Evolutionary conservation across 352 stramenopile species (phyloP).

Genomic region (Globisporangium nodosum): DNA sequence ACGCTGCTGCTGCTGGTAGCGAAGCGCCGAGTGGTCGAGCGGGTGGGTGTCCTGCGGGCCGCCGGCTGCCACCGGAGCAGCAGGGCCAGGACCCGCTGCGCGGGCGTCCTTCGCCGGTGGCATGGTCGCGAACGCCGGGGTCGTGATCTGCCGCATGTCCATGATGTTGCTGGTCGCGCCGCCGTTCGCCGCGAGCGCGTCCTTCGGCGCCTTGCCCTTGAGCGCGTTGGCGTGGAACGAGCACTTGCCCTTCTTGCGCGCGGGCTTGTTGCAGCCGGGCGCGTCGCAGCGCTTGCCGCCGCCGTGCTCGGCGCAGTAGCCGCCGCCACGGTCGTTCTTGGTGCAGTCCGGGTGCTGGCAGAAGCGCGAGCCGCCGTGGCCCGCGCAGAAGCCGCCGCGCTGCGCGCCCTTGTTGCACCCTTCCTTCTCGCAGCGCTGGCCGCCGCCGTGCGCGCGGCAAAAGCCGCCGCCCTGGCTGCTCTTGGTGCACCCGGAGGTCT

Average conservation of each 20-base stretch:
- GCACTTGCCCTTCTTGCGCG: slow-evolving; percentile 84
- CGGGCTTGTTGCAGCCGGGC: slow-evolving; percentile 71
- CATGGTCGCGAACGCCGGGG: slow-evolving; percentile 30
- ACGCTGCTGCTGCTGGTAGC: slow-evolving; percentile 32
- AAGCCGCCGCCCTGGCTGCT: slow-evolving; percentile 78
- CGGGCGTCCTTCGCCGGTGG: slow-evolving; percentile 36
- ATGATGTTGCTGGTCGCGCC: slow-evolving; percentile 52
- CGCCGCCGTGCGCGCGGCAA: slow-evolving; percentile 77
- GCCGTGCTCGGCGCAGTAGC: slow-evolving; percentile 83
- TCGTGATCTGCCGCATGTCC: slow-evolving; percentile 81
- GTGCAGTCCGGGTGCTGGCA: slow-evolving; percentile 84
- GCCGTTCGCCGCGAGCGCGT: slow-evolving; percentile 19
- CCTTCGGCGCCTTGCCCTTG: slow-evolving; percentile 63
- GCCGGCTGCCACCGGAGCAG: slow-evolving; percentile 23
- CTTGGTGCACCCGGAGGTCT: slow-evolving; percentile 74
- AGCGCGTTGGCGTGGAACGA: slow-evolving; percentile 77
- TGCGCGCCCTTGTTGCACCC: slow-evolving; percentile 83
- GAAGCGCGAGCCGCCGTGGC: slow-evolving; percentile 74
- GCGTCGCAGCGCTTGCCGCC: slow-evolving; percentile 80
- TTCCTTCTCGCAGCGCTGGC: slow-evolving; percentile 77
- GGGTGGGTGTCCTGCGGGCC: background rate
- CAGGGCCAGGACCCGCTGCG: slow-evolving; percentile 4
- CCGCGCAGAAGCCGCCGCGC: slow-evolving; percentile 71
- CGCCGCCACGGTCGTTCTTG: slow-evolving; percentile 83
- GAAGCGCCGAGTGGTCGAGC: slow-evolving; percentile 38